phyloP scores from a whole-genome alignment of 1,139 yeast genomes.

The Eremothecium coryli region DNA sequence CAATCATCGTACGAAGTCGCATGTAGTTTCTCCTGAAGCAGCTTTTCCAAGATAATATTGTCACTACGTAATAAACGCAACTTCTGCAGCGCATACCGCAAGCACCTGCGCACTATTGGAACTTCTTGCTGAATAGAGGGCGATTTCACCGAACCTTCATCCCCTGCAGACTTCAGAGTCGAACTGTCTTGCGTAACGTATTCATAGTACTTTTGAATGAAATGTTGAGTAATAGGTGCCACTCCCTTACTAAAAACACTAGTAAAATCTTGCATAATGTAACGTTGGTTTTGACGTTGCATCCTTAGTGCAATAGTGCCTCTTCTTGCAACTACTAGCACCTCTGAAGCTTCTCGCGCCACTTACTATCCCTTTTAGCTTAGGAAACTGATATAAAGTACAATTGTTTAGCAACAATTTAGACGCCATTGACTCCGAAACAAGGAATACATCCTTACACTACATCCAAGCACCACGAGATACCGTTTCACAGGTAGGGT shows the following conservation, averaged over 20 bases:
- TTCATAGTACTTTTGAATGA: conserved; percentile 10
- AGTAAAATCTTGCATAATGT: conserved; percentile 3
- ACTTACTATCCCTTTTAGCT: too few relatives aligned
- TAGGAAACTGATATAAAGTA: too few relatives aligned
- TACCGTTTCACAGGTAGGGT: too few relatives aligned
- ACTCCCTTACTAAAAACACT: not conserved
- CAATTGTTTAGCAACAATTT: too few relatives aligned
- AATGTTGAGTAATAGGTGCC: conserved; percentile 11
- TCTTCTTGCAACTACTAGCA: not conserved
- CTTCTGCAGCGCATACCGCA: conserved; percentile 4
- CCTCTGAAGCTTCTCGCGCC: too few relatives aligned
- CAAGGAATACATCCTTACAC: too few relatives aligned
- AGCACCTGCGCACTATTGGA: not conserved
- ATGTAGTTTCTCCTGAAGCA: conserved; percentile 44
- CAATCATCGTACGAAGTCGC: conserved; percentile 64
- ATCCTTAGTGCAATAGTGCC: not conserved
- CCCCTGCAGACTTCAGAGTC: not conserved
- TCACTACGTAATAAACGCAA: conserved; percentile 21
- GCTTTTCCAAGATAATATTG: conserved; percentile 27
- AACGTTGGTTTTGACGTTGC: not conserved
- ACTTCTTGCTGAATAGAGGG: not conserved
- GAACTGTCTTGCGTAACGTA: not conserved
- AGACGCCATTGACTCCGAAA: too few relatives aligned
- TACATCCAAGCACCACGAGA: too few relatives aligned
- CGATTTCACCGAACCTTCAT: not conserved